Conservation (phyloP, 805 yeast genomes). For the Candida maris region DNA sequence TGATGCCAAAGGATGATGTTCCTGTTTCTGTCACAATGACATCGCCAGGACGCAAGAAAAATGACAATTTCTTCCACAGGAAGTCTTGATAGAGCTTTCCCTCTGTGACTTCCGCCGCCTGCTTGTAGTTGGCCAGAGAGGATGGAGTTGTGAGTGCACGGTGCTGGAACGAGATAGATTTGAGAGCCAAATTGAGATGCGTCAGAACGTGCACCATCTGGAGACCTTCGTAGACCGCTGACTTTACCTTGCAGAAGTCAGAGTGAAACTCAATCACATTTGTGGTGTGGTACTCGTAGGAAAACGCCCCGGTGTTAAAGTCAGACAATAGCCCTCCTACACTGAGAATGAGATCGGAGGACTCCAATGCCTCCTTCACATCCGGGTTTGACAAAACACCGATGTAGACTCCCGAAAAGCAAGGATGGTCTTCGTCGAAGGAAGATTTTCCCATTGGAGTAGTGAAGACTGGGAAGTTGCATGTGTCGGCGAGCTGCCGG, state of each 20-base stretch:
- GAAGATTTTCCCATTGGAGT: constrained; percentile 91
- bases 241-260: constrained; percentile 65
- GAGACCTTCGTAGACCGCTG: constrained; percentile 67
- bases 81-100: constrained; percentile 56
- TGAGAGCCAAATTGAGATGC: constrained; percentile 38
- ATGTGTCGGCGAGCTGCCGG: constrained; percentile 53
- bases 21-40: constrained; percentile 69
- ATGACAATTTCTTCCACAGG: constrained; percentile 62
- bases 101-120: constrained; percentile 42
- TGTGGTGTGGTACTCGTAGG: constrained; percentile 69
- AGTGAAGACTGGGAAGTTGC: constrained; percentile 77
- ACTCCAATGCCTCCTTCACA: constrained; percentile 68
- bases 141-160: constrained; percentile 54
- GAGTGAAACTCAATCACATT: constrained; percentile 79
- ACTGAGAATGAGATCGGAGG: constrained; percentile 70
- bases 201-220: constrained; percentile 60
- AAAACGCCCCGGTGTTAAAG: constrained; percentile 86
- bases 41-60: constrained; percentile 65
- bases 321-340: constrained; percentile 83
- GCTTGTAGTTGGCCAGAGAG: constrained; percentile 33
- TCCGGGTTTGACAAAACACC: constrained; percentile 76
- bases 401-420: constrained; percentile 83
- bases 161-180: constrained; percentile 35
- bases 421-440: constrained; percentile 65
- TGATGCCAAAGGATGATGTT: constrained; percentile 71